Evolutionary conservation across 306 rosid genomes (phyloP).

Genomic region (Elaeagnus macrophylla): DNA sequence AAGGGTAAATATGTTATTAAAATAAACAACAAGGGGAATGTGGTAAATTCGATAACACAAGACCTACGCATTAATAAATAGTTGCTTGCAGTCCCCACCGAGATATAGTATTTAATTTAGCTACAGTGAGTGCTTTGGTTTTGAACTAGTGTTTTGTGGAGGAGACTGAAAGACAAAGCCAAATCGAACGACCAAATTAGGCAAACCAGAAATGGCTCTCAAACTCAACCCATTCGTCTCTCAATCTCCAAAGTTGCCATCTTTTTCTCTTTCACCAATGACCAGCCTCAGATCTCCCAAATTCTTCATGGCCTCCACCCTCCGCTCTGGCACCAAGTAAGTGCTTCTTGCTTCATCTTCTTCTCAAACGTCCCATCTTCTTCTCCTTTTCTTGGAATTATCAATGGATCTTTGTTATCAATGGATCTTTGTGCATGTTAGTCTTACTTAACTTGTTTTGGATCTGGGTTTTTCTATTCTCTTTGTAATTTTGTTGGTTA

Average conservation of each 20-base stretch:
- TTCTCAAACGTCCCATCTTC: not conserved
- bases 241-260: constrained; percentile 40
- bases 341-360: constrained; percentile 1
- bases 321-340: constrained; percentile 62
- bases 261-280: constrained; percentile 50
- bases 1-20: too few relatives aligned
- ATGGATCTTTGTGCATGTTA: constrained; percentile 10
- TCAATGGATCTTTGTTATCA: constrained; percentile 14
- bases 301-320: constrained; percentile 80
- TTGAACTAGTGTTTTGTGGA: constrained; percentile 13
- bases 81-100: not conserved
- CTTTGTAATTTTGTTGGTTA: not conserved
- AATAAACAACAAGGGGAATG: too few relatives aligned
- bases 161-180: constrained; percentile 3
- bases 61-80: too few relatives aligned
- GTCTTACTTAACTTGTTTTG: constrained; percentile 1
- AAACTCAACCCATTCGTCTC: constrained; percentile 27
- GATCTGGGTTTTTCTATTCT: constrained; percentile 17
- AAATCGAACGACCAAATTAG: not conserved
- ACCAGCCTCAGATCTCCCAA: constrained; percentile 72
- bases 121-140: too few relatives aligned
- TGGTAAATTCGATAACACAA: too few relatives aligned
- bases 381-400: not conserved
- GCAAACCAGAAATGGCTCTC: constrained; percentile 47
- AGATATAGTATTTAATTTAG: too few relatives aligned